Conservation (phyloP, 2,329 filamentous ascomycete genomes). For the Nemania abortiva region DNA sequence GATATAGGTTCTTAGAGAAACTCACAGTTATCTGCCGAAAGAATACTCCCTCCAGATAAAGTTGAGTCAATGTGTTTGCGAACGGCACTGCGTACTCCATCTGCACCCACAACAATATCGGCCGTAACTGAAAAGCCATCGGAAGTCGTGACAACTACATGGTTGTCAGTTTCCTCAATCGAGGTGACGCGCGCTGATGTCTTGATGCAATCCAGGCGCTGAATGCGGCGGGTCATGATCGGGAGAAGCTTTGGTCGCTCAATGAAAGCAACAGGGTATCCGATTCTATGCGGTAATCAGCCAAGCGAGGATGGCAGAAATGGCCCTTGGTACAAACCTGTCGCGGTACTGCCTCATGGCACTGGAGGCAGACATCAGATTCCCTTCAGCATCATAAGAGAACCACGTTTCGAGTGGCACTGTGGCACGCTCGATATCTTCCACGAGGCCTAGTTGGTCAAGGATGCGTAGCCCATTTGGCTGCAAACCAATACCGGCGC, state of each 20-base stretch:
- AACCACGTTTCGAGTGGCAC: slow-evolving; percentile 12
- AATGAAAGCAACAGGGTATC: slow-evolving; percentile 39
- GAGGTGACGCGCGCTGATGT: slow-evolving; percentile 16
- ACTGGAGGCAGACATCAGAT: slow-evolving; percentile 1
- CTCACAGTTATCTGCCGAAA: slow-evolving; percentile 16
- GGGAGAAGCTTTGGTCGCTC: slow-evolving; percentile 42
- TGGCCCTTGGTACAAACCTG: slow-evolving; percentile 19
- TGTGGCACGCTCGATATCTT: slow-evolving; percentile 45
- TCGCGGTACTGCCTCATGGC: slow-evolving; percentile 12
- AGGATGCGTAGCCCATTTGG: slow-evolving; percentile 55
- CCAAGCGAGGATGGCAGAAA: slow-evolving; percentile 29
- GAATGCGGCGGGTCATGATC: slow-evolving; percentile 16
- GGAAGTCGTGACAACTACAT: slow-evolving; percentile 24
- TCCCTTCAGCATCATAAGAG: slow-evolving; percentile 7
- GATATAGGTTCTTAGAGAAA: not conserved
- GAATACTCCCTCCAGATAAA: not conserved
- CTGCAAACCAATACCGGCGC: slow-evolving; percentile 56
- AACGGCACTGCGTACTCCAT: slow-evolving; percentile 37
- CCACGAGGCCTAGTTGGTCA: slow-evolving; percentile 57
- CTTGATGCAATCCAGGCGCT: slow-evolving; percentile 28
- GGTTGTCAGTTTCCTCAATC: slow-evolving; percentile 25
- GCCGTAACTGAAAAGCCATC: slow-evolving; percentile 25
- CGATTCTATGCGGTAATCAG: slow-evolving; percentile 19
- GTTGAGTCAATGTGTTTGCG: slow-evolving; percentile 20
- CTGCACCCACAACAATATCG: slow-evolving; percentile 39